These are phyloP conservation scores for Carex scoparia DNA, from an alignment of 176 grass and related monocot species.

Conservation along the genomic window DNA sequence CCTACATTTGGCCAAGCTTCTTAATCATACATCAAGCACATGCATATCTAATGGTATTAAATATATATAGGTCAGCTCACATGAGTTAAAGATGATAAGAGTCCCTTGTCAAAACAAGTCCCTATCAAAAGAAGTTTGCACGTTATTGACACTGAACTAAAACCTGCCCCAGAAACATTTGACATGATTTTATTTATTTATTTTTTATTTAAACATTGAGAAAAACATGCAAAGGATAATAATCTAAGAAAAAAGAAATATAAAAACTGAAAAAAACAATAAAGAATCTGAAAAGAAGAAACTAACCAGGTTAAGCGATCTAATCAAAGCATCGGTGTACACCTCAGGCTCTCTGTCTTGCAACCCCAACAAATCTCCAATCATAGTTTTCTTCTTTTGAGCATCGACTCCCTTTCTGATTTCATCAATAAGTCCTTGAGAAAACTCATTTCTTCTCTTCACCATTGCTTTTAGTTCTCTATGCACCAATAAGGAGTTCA, in stretches of 20 bases:
- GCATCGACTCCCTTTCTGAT: background rate
- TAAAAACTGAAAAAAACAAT: background rate
- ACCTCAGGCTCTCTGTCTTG: slow-evolving; percentile 37
- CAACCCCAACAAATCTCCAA: slow-evolving; percentile 41
- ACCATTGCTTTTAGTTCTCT: slow-evolving; percentile 4
- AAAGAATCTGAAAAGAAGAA: background rate
- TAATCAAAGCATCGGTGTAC: slow-evolving; percentile 54
- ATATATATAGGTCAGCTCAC: background rate
- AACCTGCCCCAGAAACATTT: background rate
- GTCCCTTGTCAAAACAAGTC: slow-evolving; percentile 3
- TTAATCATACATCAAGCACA: background rate
- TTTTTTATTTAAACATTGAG: background rate
- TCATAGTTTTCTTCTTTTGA: slow-evolving; percentile 17
- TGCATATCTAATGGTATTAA: slow-evolving; percentile 5
- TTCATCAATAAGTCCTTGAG: slow-evolving; percentile 14
- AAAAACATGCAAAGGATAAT: background rate
- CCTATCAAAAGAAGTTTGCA: background rate
- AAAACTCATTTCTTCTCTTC: slow-evolving; percentile 31
- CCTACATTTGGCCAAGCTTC: background rate
- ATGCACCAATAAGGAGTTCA: slow-evolving; percentile 27
- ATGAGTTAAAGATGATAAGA: background rate
- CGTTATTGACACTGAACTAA: background rate
- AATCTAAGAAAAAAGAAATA: background rate
- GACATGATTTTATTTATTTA: background rate
- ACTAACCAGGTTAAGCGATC: slow-evolving; percentile 30